Base-by-base conservation (phyloP, 768 basidiomycete species). In the Serpula lacrymans region DNA sequence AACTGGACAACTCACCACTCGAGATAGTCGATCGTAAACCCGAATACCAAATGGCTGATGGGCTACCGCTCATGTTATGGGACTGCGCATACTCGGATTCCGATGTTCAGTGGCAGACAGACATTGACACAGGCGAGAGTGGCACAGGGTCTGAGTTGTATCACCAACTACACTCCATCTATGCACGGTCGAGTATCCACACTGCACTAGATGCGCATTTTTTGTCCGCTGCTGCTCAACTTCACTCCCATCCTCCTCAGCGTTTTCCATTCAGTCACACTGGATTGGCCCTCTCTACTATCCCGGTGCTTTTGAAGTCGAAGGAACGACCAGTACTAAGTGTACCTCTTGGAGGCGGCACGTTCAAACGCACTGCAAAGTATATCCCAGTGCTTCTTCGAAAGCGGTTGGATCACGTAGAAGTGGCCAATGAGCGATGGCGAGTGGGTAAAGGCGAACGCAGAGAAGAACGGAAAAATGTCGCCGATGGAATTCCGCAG, bases 11-110 rank as follows among this genome's bases (percentile, higher is more conserved):
- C 29, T 45, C 51, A 13, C 52, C 64, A 20, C 62, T 71, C 10
- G 65, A 75, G 26, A 57, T 81, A 12, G 74, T 91, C 20, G 70
- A 78, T 42, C 61, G 75, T 37, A 94, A 93, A 58, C 95, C 95
- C 2, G 78, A 80, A 34, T 98, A 97, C 58, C 83, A 87, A 51
- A 98, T 98, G 88, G 92, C 93, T 6, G 87, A 94, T 49, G 84
- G 79, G 1, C 71, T 96, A 0, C 94, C 95, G 1, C 77, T 99
- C 27, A 76, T 97, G 63, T 78, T 98, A 11, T 95, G 92, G 87
- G 83, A 89, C 18, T 94, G 92, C 54, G 79, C 71, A 1, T 97
- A 90, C 60, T 64, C 71, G 23, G 74, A 75, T 20, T 68, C 65
- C 13, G 78, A 80, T 27, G 71, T 94, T 6, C 66, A 70, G 39